Percentiles rank a stretch among this genome's conserved stretches.
Evolutionary conservation across 1,284 basidiomycete species (phyloP).

Genomic region (Microbotryum saponariae): DNA sequence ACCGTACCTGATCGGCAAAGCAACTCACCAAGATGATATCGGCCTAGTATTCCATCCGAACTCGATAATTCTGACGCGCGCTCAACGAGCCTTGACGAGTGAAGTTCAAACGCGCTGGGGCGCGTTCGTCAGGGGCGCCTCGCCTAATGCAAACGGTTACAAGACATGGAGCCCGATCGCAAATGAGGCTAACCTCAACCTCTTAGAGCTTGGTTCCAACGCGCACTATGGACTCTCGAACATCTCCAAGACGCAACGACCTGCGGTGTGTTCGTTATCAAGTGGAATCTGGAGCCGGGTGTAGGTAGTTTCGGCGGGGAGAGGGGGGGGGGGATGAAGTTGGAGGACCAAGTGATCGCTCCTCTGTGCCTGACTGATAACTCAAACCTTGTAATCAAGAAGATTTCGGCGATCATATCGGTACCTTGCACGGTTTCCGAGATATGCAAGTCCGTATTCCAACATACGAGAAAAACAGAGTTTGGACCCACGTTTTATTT

Average conservation of each 20-base stretch:
- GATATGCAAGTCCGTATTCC: too few relatives aligned
- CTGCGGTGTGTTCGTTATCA: neutral
- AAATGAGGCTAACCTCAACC: conserved; percentile 14
- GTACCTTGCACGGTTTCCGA: too few relatives aligned
- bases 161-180: conserved; percentile 11
- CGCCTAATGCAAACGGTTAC: conserved; percentile 18
- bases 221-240: neutral
- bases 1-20: neutral
- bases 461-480: too few relatives aligned
- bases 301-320: too few relatives aligned
- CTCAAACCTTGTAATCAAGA: too few relatives aligned
- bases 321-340: too few relatives aligned
- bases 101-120: conserved; percentile 29
- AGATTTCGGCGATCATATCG: too few relatives aligned
- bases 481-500: too few relatives aligned
- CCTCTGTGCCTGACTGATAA: too few relatives aligned
- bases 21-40: conserved; percentile 30
- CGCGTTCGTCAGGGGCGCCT: conserved; percentile 22
- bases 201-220: neutral
- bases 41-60: conserved; percentile 17
- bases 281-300: too few relatives aligned
- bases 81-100: conserved; percentile 8
- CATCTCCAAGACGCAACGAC: neutral
- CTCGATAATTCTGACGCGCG: neutral
- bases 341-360: too few relatives aligned